Evolutionary conservation across 1,139 yeast species (phyloP).

Genomic region (Yamadazyma conglobata): DNA sequence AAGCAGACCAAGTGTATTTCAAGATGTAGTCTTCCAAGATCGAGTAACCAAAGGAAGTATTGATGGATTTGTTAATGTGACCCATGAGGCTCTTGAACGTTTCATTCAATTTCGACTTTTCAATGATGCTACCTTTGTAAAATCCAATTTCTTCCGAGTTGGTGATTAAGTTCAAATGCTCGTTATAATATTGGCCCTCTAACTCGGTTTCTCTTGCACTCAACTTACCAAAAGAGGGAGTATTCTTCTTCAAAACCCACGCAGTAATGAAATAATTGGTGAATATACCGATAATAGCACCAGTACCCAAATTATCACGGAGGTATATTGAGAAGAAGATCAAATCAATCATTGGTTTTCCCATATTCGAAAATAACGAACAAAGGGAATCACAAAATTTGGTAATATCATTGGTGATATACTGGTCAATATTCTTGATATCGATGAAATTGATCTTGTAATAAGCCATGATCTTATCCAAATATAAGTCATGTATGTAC

Average conservation of each 20-base stretch:
- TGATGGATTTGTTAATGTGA: constrained; percentile 48
- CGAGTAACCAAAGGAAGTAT: constrained; percentile 55
- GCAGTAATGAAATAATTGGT: constrained; percentile 82
- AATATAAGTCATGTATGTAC: constrained; percentile 85
- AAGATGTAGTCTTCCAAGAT: constrained; percentile 82
- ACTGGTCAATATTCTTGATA: constrained; percentile 56
- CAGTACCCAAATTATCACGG: constrained; percentile 79
- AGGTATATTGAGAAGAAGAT: constrained; percentile 84
- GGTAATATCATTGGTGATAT: constrained; percentile 80
- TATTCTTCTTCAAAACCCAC: constrained; percentile 61
- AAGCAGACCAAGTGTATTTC: constrained; percentile 92
- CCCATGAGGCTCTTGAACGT: constrained; percentile 53
- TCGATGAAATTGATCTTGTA: constrained; percentile 58
- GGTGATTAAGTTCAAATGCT: constrained; percentile 78
- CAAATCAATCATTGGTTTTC: constrained; percentile 87
- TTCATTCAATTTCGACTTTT: constrained; percentile 60
- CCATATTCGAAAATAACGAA: constrained; percentile 80
- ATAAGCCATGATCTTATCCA: constrained; percentile 77
- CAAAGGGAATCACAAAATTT: constrained; percentile 82
- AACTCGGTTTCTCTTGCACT: constrained; percentile 71
- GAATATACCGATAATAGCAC: constrained; percentile 80
- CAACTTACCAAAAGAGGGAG: constrained; percentile 85
- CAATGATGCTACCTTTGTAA: constrained; percentile 86
- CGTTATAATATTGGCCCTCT: constrained; percentile 87
- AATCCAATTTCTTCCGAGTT: constrained; percentile 94